Evolutionary conservation across 345 rosid species (phyloP), one percentile per base, ranked within the genome.

Genomic region (Nasturtium officinale): DNA sequence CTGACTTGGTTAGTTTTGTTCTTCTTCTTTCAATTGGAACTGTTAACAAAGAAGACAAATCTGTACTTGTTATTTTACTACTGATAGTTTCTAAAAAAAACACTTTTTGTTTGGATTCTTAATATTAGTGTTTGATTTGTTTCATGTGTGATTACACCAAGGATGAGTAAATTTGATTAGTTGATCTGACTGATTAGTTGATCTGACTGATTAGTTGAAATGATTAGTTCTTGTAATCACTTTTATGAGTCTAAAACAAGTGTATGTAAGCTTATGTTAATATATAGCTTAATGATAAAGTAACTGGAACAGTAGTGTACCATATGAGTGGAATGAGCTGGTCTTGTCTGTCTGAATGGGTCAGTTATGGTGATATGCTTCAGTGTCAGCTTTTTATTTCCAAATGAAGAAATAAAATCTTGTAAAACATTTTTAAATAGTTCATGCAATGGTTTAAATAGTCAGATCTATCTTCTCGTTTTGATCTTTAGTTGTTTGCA

Each of bases 261-360:
- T 25, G 33, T 57, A 6, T 25, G 3, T 40, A 40, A 40, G 7
- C 1, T 40, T 40, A 9, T 65, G 59, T 57, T 65, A 6, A 43
- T 37, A 37, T 71, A 32, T 32, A 38, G 67, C 56, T 67, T 64
- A 42, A 61, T 35, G 59, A 42, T 10, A 72, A 26, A 71, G 64
- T 63, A 52, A 54, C 43, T 61, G 6, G 20, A 45, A 1, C 48
- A 43, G 47, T n/a, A n/a, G n/a, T n/a, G n/a, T 43, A 20, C 10
- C 25, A 59, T 32, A 32, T 57, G 15, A 40, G 20, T 61, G 50
- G 59, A 23, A 68, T 67, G 69, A 75, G 65, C 23, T 55, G 54
- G 45, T 32, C 64, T 73, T 33, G 25, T 73, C 38, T 65, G 51
- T 65, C 78, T 58, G 65, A 47, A 74, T 74, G 51, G 29, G 71